Evolutionary conservation across 2,329 filamentous ascomycete species (phyloP).

Genomic region (Talaromyces sp.): DNA sequence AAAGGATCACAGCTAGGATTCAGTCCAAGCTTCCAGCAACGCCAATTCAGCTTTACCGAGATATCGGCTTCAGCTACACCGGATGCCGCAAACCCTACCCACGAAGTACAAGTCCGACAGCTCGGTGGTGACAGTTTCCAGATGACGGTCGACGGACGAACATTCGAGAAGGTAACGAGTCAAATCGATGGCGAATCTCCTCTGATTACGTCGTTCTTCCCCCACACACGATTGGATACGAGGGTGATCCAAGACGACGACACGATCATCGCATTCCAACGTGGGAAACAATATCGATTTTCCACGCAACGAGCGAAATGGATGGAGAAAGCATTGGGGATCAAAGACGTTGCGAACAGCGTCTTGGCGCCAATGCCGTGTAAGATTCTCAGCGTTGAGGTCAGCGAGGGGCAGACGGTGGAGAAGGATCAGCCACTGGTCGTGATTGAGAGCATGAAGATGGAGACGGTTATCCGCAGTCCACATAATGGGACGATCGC

Average conservation of each 20-base stretch:
- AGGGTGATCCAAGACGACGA: constrained; percentile 59
- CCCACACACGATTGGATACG: constrained; percentile 70
- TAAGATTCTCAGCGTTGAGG: constrained; percentile 87
- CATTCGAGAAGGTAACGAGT: constrained; percentile 44
- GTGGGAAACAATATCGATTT: constrained; percentile 54
- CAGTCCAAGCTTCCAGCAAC: constrained; percentile 57
- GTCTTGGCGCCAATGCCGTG: constrained; percentile 95
- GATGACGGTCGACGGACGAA: constrained; percentile 41
- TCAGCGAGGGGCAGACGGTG: constrained; percentile 73
- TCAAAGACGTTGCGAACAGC: constrained; percentile 73
- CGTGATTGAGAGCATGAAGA: constrained; percentile 89
- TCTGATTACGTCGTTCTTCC: constrained; percentile 69
- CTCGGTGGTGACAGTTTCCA: constrained; percentile 46
- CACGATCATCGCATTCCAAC: constrained; percentile 69
- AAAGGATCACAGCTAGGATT: constrained; percentile 50
- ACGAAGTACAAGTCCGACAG: constrained; percentile 49
- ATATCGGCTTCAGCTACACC: constrained; percentile 43
- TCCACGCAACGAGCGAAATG: constrained; percentile 61
- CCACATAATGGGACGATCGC: constrained; percentile 68
- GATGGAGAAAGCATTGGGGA: constrained; percentile 80
- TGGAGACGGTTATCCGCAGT: constrained; percentile 78
- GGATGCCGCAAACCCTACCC: constrained; percentile 29
- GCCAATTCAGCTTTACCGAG: constrained; percentile 54
- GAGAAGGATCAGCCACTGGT: constrained; percentile 82
- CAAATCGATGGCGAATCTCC: constrained; percentile 39